These are phyloP conservation scores for Aspergillus tubingensis DNA, from an alignment of 2,329 filamentous ascomycete genomes.

Conservation along the genomic window DNA sequence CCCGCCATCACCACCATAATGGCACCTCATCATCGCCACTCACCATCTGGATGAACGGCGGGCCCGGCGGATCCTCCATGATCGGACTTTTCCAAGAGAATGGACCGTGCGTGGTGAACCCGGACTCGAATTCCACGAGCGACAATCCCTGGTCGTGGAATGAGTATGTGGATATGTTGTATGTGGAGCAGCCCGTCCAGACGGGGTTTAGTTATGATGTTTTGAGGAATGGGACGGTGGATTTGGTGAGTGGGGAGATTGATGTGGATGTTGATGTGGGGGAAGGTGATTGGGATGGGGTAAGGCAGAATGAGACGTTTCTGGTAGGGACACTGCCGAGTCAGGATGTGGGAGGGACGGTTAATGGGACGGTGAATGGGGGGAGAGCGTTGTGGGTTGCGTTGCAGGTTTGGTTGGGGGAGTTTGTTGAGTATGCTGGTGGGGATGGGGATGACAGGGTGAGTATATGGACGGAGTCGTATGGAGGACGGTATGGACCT, in stretches of 20 bases:
- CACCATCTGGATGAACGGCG: constrained; percentile 64
- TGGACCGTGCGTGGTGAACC: constrained; percentile 55
- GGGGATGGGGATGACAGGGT: constrained; percentile 49
- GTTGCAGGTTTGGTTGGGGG: constrained; percentile 63
- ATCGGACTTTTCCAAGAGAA: constrained; percentile 57
- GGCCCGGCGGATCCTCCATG: constrained; percentile 61
- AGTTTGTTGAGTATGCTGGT: constrained; percentile 60
- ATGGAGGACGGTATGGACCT: constrained; percentile 49
- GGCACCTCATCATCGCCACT: constrained; percentile 48
- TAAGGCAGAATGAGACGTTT: constrained; percentile 55
- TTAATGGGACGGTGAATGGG: constrained; percentile 55
- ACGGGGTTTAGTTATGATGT: constrained; percentile 60
- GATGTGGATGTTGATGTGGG: too few species aligned
- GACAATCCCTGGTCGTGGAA: constrained; percentile 65
- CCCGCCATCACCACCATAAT: constrained; percentile 51
- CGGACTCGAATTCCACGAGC: constrained; percentile 53
- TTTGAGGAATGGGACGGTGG: constrained; percentile 41
- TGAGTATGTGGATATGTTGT: constrained; percentile 66
- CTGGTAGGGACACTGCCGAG: constrained; percentile 56
- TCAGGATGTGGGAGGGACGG: constrained; percentile 45
- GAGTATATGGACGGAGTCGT: constrained; percentile 50
- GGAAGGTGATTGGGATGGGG: constrained; percentile 32
- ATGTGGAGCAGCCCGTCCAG: constrained; percentile 67
- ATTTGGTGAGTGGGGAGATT: too few species aligned
- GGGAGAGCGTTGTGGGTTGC: constrained; percentile 58